Percentiles rank a stretch among this genome's conserved stretches.
Conservation (phyloP, 2,329 filamentous ascomycete species). For the Xylogone sp. region DNA sequence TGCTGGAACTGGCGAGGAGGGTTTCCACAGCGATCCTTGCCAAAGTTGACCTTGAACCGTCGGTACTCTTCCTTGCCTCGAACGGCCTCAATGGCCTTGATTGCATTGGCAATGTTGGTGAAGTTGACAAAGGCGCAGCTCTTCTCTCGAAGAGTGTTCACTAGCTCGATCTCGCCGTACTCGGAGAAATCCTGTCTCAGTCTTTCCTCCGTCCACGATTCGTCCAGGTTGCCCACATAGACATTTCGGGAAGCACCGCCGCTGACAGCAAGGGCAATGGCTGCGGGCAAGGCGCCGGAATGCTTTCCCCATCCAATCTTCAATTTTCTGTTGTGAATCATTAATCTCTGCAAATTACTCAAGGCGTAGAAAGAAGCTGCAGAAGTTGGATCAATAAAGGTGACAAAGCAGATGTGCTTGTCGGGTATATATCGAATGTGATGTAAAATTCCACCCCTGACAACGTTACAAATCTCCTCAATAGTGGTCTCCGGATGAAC, state of each 20-base stretch:
- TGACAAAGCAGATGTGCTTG: constrained; percentile 99
- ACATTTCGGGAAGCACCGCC: constrained; percentile 98
- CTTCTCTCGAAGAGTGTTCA: constrained; percentile 96
- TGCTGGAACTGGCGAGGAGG: constrained; percentile 79
- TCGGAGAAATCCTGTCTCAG: constrained; percentile 95
- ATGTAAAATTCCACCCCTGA: constrained; percentile 89
- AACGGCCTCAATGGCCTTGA: constrained; percentile 97
- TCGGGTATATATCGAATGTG: constrained; percentile 99
- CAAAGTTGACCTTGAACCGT: constrained; percentile 99
- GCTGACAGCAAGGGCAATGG: constrained; percentile 92
- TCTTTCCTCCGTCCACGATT: constrained; percentile 95
- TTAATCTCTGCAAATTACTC: constrained; percentile 94
- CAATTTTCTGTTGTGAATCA: constrained; percentile 97
- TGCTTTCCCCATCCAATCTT: constrained; percentile 99
- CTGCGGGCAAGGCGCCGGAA: constrained; percentile 90
- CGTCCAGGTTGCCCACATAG: constrained; percentile 95
- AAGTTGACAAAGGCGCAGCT: constrained; percentile 99
- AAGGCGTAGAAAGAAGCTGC: constrained; percentile 97
- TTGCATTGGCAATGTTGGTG: constrained; percentile 98
- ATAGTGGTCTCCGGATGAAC: constrained; percentile 99
- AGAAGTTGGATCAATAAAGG: constrained; percentile 97
- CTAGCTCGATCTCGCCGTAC: constrained; percentile 95
- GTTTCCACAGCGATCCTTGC: constrained; percentile 97
- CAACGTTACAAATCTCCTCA: constrained; percentile 99
- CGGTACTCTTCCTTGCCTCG: constrained; percentile 94